phyloP scores from a whole-genome alignment of 2,329 filamentous ascomycete genomes.

The Samsoniella hepiali region DNA sequence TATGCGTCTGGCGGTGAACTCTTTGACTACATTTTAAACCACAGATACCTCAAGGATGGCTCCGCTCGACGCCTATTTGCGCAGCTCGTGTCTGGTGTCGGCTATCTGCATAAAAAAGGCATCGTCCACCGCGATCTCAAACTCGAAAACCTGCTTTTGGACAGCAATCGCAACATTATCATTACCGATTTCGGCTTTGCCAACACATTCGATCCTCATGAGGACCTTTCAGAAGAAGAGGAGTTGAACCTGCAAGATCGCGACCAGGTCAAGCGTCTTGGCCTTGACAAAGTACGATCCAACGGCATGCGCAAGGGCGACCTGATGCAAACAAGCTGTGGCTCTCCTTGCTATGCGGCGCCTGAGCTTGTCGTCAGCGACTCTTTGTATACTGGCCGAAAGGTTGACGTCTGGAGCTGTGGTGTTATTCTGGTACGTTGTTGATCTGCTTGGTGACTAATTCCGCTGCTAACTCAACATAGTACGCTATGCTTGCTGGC shows the following conservation, averaged over 20 bases:
- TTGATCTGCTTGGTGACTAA: background rate
- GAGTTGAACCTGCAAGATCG: constrained; percentile 83
- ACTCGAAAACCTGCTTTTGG: constrained; percentile 89
- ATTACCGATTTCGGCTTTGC: constrained; percentile 99
- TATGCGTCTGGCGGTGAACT: constrained; percentile 97
- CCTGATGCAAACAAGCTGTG: constrained; percentile 98
- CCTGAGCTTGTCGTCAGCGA: constrained; percentile 97
- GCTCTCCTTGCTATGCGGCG: constrained; percentile 95
- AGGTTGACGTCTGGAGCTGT: constrained; percentile 99
- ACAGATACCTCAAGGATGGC: constrained; percentile 92
- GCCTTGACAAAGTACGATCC: constrained; percentile 74
- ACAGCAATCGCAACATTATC: constrained; percentile 97
- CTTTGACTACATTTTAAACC: constrained; percentile 97
- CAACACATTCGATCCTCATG: constrained; percentile 88
- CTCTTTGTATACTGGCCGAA: constrained; percentile 92
- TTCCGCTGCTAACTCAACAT: constrained; percentile 6
- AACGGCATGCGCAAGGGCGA: constrained; percentile 82
- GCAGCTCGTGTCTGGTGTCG: constrained; percentile 92
- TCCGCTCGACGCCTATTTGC: constrained; percentile 88
- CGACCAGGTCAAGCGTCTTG: constrained; percentile 80
- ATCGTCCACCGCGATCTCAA: constrained; percentile 98
- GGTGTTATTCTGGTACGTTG: constrained; percentile 89
- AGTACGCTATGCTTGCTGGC: constrained; percentile 98
- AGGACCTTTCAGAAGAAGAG: constrained; percentile 86
- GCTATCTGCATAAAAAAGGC: constrained; percentile 96